These are phyloP conservation scores for Daldinia childiae DNA, from an alignment of 495 filamentous ascomycete species.

Conservation along the genomic window DNA sequence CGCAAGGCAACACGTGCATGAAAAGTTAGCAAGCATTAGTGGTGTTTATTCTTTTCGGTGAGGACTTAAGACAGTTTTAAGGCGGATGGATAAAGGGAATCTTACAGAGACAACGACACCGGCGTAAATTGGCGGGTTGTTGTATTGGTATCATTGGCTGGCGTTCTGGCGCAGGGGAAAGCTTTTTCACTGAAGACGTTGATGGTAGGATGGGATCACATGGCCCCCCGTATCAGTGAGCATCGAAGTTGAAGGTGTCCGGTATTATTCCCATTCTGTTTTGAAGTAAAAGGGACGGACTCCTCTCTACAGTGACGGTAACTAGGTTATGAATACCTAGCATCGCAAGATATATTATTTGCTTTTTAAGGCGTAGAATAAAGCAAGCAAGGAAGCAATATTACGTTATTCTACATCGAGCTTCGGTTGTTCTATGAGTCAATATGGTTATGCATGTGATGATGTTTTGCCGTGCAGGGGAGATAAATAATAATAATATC, in stretches of 20 bases:
- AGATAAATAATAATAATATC: neutral
- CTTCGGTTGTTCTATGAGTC: neutral
- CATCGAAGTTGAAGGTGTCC: slow-evolving; percentile 3
- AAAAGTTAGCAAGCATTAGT: slow-evolving; percentile 47
- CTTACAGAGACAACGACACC: slow-evolving; percentile 42
- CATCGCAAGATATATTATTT: slow-evolving; percentile 40
- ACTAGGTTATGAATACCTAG: neutral
- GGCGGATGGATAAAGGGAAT: slow-evolving; percentile 46
- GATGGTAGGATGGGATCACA: slow-evolving; percentile 26
- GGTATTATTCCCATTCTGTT: slow-evolving; percentile 6
- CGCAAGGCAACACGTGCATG: slow-evolving; percentile 39
- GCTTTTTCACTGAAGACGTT: slow-evolving; percentile 19
- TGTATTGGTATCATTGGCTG: slow-evolving; percentile 45
- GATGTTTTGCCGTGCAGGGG: neutral
- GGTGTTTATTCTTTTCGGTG: slow-evolving; percentile 46
- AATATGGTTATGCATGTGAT: neutral
- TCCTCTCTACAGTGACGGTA: slow-evolving; percentile 3
- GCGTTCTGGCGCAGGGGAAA: slow-evolving; percentile 39
- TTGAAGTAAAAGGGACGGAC: slow-evolving; percentile 7
- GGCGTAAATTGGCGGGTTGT: slow-evolving; percentile 45
- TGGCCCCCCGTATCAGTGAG: neutral
- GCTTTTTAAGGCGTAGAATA: slow-evolving; percentile 41
- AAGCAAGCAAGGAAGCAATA: slow-evolving; percentile 30
- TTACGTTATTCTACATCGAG: slow-evolving; percentile 12
- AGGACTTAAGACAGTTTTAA: slow-evolving; percentile 26